These are phyloP conservation scores for Phytophthora tentaculata DNA, from an alignment of 352 stramenopile species.

Conservation along the genomic window DNA sequence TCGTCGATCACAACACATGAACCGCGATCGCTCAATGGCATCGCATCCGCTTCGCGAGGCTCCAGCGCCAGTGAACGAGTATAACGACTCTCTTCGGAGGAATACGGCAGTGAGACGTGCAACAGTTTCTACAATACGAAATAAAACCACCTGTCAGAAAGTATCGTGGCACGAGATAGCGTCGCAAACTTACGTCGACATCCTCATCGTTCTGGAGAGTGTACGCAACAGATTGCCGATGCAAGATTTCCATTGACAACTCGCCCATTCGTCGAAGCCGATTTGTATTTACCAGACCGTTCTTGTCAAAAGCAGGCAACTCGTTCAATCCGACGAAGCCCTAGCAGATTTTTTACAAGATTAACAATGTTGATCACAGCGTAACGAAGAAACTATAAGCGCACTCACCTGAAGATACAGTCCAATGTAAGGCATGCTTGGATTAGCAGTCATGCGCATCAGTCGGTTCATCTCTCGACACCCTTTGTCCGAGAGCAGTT, in stretches of 20 bases:
- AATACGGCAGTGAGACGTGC: constrained; percentile 71
- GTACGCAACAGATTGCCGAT: constrained; percentile 74
- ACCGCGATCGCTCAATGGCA: constrained; percentile 61
- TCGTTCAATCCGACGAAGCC: constrained; percentile 84
- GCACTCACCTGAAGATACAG: constrained; percentile 79
- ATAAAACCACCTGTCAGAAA: neutral
- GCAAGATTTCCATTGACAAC: constrained; percentile 79
- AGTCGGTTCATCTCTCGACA: constrained; percentile 87
- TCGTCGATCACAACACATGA: constrained; percentile 60
- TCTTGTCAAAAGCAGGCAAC: constrained; percentile 73
- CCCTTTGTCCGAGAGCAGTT: constrained; percentile 79
- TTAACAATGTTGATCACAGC: constrained; percentile 10
- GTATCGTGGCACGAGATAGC: neutral
- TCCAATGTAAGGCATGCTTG: constrained; percentile 88
- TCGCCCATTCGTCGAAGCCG: constrained; percentile 77
- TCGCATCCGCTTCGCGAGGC: constrained; percentile 70
- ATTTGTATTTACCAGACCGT: constrained; percentile 71
- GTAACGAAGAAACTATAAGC: neutral
- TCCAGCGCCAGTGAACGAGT: constrained; percentile 75
- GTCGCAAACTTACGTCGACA: constrained; percentile 61
- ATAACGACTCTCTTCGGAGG: constrained; percentile 83
- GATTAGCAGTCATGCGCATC: constrained; percentile 77
- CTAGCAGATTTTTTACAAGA: constrained; percentile 33
- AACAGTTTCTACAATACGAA: constrained; percentile 57
- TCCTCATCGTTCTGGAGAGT: constrained; percentile 60